phyloP scores from a whole-genome alignment of 768 basidiomycete species.

The Boletellus sp. region DNA sequence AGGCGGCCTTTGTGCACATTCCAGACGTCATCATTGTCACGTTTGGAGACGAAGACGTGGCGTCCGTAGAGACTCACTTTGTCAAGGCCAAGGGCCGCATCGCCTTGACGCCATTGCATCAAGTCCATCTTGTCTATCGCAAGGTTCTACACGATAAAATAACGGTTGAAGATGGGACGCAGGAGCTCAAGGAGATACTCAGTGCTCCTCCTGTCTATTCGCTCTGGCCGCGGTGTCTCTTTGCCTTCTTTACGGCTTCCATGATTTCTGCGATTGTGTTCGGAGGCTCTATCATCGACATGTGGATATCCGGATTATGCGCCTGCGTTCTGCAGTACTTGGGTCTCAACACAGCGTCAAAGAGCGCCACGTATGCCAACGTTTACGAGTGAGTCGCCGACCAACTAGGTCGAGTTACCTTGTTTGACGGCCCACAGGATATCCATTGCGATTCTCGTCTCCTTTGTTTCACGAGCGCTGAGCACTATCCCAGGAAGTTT shows the following conservation, averaged over 20 bases:
- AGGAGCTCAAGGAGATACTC: constrained; percentile 61
- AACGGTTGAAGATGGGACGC: constrained; percentile 66
- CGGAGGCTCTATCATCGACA: constrained; percentile 77
- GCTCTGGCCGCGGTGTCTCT: constrained; percentile 59
- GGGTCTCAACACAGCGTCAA: constrained; percentile 76
- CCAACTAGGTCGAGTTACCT: neutral
- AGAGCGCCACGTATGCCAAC: constrained; percentile 89
- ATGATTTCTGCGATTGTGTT: constrained; percentile 83
- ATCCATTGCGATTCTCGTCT: constrained; percentile 78
- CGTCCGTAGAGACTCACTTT: constrained; percentile 78
- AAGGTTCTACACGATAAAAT: constrained; percentile 83
- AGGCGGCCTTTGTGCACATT: constrained; percentile 82
- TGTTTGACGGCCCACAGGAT: constrained; percentile 46
- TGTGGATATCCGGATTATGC: constrained; percentile 73
- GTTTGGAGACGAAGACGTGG: constrained; percentile 70
- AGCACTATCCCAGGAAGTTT: constrained; percentile 69
- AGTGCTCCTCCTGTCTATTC: constrained; percentile 65
- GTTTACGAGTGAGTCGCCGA: constrained; percentile 82
- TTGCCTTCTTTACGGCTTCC: constrained; percentile 75
- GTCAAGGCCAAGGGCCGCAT: constrained; percentile 78
- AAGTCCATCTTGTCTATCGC: constrained; percentile 81
- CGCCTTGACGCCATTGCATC: constrained; percentile 76
- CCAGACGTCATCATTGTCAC: constrained; percentile 78
- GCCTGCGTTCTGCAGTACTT: constrained; percentile 73
- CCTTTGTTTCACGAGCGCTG: constrained; percentile 75